These are phyloP conservation scores for Neocallimastix lanati DNA, from an alignment of 192 early-diverging fungal genomes.

Conservation along the genomic window DNA sequence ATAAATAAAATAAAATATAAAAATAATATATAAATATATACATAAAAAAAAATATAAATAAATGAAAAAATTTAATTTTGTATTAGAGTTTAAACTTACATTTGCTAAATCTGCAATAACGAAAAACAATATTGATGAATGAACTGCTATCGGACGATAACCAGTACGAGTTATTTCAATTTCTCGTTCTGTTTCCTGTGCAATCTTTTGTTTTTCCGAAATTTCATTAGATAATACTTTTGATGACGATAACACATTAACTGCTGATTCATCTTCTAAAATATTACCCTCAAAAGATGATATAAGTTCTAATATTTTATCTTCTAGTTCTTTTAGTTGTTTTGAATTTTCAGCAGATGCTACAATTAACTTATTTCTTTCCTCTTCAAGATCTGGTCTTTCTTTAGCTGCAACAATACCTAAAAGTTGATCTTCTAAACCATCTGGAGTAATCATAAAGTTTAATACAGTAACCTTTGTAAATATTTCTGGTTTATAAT, in stretches of 20 bases:
- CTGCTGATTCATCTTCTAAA: conserved; percentile 40
- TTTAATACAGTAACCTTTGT: conserved; percentile 42
- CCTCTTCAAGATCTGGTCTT: conserved; percentile 41
- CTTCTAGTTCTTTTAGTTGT: conserved; percentile 43
- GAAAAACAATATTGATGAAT: conserved; percentile 40
- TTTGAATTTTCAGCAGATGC: conserved; percentile 36
- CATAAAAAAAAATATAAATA: neutral
- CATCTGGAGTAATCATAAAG: too few species aligned
- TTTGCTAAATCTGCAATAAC: conserved; percentile 45
- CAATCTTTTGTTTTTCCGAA: conserved; percentile 36
- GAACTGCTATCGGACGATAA: conserved; percentile 34
- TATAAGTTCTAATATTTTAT: conserved; percentile 35
- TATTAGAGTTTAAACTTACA: too few species aligned
- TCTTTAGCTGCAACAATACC: conserved; percentile 44
- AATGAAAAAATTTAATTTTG: too few species aligned
- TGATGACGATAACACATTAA: conserved; percentile 30
- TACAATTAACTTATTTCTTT: conserved; percentile 35
- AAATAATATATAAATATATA: neutral
- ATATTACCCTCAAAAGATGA: conserved; percentile 32
- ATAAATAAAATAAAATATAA: neutral
- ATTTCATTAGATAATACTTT: conserved; percentile 38
- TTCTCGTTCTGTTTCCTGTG: conserved; percentile 37
- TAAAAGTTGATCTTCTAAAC: conserved; percentile 41
- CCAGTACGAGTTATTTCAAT: conserved; percentile 37
- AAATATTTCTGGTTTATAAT: conserved; percentile 38